Base-by-base conservation (phyloP, 192 early-diverging fungal species). In the Backusella macrospora region DNA sequence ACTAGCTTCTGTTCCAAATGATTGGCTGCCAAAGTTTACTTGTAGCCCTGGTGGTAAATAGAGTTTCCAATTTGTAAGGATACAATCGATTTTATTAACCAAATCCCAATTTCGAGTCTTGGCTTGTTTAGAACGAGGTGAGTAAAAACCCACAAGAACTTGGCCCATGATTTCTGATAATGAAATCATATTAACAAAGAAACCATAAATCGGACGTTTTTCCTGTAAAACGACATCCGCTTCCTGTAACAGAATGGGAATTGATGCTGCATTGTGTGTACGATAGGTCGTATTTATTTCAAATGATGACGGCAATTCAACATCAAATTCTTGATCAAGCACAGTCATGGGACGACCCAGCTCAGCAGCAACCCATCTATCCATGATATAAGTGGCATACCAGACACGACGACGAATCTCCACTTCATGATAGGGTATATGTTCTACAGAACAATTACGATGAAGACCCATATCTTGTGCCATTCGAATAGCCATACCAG, bases 401-500 rank as follows among this genome's bases (percentile, higher is more conserved):
- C 93, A 94, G 4, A 91, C 83, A n/a, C 92, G 85, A 38, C 84
- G 86, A n/a, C 93, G 78, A 26, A 90, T 74, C 76, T 92, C 90
- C 0, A 77, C 74, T 70, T 94, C 91, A 15, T 77, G 48, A 21
- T 77, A 74, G 47, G 86, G 84, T 9, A 88, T 63, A 65, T 81
- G 79, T 83, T 87, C 88, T 34, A 74, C 71, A 0, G 83, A 48
- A 10, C 86, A 80, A 76, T 88, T 90, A 21, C 91, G 82, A 67
- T 94, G 93, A 59, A 94, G 82, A 6, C 92, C 93, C 55, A 94
- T 63, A 75, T 94, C 93, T 81, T 92, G 91, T 8, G 93, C 93
- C 83, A 92, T 91, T 55, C 91, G 80, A 34, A 89, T 90, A 29
- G 91, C 92, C 42, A 70, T 43, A 34, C 72, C 77, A 23, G 65